Base-by-base conservation (phyloP, 1,139 yeast genomes). In the Suhomyces bribrorum region DNA sequence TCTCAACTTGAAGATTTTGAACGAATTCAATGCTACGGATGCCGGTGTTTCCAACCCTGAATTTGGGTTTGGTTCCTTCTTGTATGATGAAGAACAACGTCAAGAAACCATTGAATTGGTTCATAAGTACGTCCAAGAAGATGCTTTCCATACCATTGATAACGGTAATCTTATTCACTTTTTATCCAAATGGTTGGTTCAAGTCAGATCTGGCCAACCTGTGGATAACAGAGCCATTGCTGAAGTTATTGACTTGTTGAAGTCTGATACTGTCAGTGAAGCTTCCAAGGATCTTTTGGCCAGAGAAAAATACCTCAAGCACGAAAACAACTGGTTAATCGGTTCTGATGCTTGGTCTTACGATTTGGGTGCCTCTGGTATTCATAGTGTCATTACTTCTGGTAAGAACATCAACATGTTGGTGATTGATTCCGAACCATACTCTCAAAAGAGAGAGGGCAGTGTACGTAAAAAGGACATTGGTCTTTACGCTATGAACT, bases 281-380 rank as follows among this genome's bases (percentile, higher is more conserved):
- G 36, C 47, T 34, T 69, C 86, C 5, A 51, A 66, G 34, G 58
- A 66, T 9, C 65, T 85, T 11, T 66, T 84, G 32, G 60, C 65
- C 3, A 62, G 66, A 31, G 65, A 75, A 44, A 64, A 69, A 4
- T 72, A 66, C 46, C 73, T 83, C 47, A 60, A 58, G 31, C 55
- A 69, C 29, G 69, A 70, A 37, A 72, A 85, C 17, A 75, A 79
- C 44, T 90, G 98, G 98, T 70, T 90, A 46, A 73, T 92, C 46
- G 97, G 97, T 16, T 88, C 97, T 7, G 97, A 90, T 62, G 81
- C 95, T 24, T 90, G 98, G 97, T 78, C 96, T 14, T 89, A 84
- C 58, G 97, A 90, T 66, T 70, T 87, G 50, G 97, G 97, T 28
- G 75, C 86, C 48, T 85, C 96, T 8, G 96, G 97, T 60, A 86